Percentiles rank a stretch among this genome's conserved stretches.
Conservation (phyloP, 306 rosid species). For the peach (Prunus persica) region Prunus_persica_NCBIv2 NC_034009.1:9960501-9961000, state of each 20-base stretch:
- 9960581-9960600: conserved; percentile 61
- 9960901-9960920: not conserved
- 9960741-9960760: not conserved
- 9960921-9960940: not conserved
- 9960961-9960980: not conserved
- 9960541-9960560: conserved; percentile 66
- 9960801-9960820: not conserved
- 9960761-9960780: not conserved
- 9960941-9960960: not conserved
- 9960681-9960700: conserved; percentile 25
- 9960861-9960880: not conserved
- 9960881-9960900: not conserved
- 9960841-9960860: not conserved
- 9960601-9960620: conserved; percentile 78
- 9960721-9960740: not conserved
- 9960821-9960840: not conserved
- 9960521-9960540: conserved; percentile 13
- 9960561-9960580: conserved; percentile 50
- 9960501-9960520: not conserved
- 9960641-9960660: conserved; percentile 84
- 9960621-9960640: conserved; percentile 78
- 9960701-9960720: not conserved
- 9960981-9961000: not conserved
- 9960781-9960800: not conserved
- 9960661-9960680: conserved; percentile 66